phyloP scores from a whole-genome alignment of 768 basidiomycete genomes.

The Macrolepiota dolichaula region DNA sequence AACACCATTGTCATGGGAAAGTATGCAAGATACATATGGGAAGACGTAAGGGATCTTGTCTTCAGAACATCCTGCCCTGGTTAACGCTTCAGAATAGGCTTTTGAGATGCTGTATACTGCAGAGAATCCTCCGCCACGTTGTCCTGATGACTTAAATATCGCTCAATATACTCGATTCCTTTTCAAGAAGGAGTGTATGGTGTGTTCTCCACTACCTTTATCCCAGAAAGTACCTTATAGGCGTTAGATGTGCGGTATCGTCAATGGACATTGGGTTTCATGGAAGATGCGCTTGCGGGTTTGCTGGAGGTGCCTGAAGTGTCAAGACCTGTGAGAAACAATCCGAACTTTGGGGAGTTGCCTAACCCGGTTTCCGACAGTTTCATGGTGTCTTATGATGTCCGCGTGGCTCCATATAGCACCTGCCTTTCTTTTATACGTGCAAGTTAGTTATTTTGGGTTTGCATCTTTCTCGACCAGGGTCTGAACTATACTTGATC shows the following conservation, averaged over 20 bases:
- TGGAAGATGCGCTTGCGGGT: conserved; percentile 1
- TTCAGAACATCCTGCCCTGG: background rate
- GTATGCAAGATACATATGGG: conserved; percentile 26
- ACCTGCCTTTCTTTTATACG: background rate
- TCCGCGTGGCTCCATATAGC: background rate
- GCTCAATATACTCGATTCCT: background rate
- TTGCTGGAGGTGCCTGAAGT: conserved; percentile 1
- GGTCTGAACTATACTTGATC: background rate
- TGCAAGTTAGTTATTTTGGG: background rate
- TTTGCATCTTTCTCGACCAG: background rate
- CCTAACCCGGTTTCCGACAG: no score
- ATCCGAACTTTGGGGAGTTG: background rate
- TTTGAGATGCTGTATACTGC: background rate
- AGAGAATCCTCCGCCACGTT: background rate
- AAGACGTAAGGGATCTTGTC: conserved; percentile 15
- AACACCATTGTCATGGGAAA: conserved; percentile 27
- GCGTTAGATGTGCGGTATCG: background rate
- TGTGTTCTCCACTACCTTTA: background rate
- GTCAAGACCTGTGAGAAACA: no score
- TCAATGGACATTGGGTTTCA: background rate
- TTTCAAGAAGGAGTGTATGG: conserved; percentile 1
- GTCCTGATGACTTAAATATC: background rate
- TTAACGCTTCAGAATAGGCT: background rate
- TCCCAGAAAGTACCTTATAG: background rate
- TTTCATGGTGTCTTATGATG: no score